These are phyloP conservation scores for Cyberlindnera samutprakarnensis DNA, from an alignment of 805 yeast species.

Conservation along the genomic window DNA sequence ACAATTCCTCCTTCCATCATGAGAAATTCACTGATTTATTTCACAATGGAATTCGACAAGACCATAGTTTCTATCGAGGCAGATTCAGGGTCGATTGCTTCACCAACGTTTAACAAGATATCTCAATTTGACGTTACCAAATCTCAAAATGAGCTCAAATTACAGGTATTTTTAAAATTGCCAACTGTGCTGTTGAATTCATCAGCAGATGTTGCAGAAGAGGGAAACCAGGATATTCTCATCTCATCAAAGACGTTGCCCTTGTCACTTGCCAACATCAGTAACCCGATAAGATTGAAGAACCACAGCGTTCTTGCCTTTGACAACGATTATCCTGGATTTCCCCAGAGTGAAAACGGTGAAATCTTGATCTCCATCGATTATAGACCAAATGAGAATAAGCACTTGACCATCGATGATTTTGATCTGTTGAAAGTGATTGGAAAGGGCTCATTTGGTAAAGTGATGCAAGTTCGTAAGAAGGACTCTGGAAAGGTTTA, in stretches of 20 bases:
- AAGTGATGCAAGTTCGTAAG: constrained; percentile 97
- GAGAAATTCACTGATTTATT: constrained; percentile 65
- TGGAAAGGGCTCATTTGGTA: constrained; percentile 97
- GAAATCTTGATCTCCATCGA: constrained; percentile 57
- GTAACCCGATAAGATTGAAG: constrained; percentile 48
- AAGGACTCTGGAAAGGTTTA: constrained; percentile 92
- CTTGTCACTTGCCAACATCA: constrained; percentile 42
- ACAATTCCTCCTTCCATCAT: constrained; percentile 47
- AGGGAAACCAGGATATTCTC: constrained; percentile 50
- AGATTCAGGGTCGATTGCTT: constrained; percentile 67
- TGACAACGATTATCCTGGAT: constrained; percentile 24
- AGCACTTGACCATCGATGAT: constrained; percentile 78
- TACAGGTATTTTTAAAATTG: constrained; percentile 74
- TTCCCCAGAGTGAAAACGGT: constrained; percentile 27
- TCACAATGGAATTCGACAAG: constrained; percentile 92
- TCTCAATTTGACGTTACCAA: constrained; percentile 85
- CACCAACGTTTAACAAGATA: constrained; percentile 81
- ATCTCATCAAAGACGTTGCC: constrained; percentile 66
- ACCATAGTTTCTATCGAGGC: constrained; percentile 88
- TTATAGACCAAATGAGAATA: constrained; percentile 58
- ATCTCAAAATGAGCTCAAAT: constrained; percentile 49
- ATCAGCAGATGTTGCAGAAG: background rate
- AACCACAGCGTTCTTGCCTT: constrained; percentile 54
- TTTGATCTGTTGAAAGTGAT: constrained; percentile 90
- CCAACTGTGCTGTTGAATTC: constrained; percentile 52